phyloP scores from a whole-genome alignment of 164 flowering plant species.

The Vitis cinerea region DNA sequence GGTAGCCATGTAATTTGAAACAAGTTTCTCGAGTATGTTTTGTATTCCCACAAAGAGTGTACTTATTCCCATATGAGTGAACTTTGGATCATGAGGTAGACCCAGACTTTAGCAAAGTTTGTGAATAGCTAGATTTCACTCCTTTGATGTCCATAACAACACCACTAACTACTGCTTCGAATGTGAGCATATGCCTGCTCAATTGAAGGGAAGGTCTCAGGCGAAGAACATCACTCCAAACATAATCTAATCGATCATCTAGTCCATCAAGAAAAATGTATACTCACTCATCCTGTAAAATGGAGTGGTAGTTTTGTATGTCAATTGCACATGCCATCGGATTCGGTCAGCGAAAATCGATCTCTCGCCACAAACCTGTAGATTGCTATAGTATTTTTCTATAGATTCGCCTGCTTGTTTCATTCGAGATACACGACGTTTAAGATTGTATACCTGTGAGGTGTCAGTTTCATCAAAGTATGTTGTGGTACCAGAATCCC shows the following conservation, averaged over 20 bases:
- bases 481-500: neutral
- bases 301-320: too few relatives aligned
- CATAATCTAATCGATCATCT: neutral
- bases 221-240: conserved; percentile 3
- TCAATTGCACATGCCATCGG: too few relatives aligned
- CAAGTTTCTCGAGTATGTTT: neutral
- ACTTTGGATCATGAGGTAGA: neutral
- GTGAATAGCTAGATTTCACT: too few relatives aligned
- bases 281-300: too few relatives aligned
- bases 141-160: too few relatives aligned
- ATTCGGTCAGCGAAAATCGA: too few relatives aligned
- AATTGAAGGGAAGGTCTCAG: too few relatives aligned
- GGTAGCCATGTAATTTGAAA: too few relatives aligned
- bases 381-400: conserved; percentile 3
- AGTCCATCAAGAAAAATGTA: too few relatives aligned
- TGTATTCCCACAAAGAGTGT: too few relatives aligned
- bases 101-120: neutral
- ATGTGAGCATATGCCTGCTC: conserved; percentile 7
- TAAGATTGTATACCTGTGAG: neutral
- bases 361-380: neutral
- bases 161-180: neutral
- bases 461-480: conserved; percentile 7
- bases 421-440: neutral
- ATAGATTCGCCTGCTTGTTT: neutral
- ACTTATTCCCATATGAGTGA: too few relatives aligned